Conservation (phyloP, 768 basidiomycete species). For the Kwoniella shandongensis region DNA sequence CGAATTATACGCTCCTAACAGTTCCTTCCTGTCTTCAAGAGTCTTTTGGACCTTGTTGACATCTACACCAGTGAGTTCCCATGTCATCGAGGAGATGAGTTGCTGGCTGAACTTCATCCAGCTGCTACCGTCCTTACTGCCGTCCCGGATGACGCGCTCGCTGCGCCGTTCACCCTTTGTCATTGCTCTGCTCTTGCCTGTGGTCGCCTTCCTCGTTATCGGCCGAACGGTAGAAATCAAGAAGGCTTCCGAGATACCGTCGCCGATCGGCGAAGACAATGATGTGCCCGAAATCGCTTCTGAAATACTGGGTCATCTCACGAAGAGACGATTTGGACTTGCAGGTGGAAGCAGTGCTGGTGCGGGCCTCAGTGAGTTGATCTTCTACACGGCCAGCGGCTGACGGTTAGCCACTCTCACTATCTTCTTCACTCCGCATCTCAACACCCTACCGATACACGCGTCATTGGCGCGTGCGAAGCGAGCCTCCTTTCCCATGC, state of each 20-base stretch:
- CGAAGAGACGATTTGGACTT: slow-evolving; percentile 25
- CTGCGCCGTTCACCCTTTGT: slow-evolving; percentile 28
- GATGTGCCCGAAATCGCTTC: slow-evolving; percentile 4
- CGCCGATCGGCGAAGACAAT: slow-evolving; percentile 5
- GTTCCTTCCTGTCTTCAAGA: slow-evolving; percentile 29
- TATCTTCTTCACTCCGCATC: slow-evolving; percentile 48
- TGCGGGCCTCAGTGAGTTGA: slow-evolving; percentile 47
- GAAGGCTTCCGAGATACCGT: slow-evolving; percentile 34
- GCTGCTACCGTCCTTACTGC: slow-evolving; percentile 44
- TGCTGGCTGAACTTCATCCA: slow-evolving; percentile 2
- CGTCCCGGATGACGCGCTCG: slow-evolving; percentile 35
- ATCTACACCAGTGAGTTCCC: slow-evolving; percentile 34
- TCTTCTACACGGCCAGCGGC: not conserved
- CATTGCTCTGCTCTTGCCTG: slow-evolving; percentile 41
- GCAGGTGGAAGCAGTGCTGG: slow-evolving; percentile 39
- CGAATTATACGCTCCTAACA: slow-evolving; percentile 29
- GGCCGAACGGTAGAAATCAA: slow-evolving; percentile 51
- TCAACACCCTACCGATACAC: slow-evolving; percentile 50
- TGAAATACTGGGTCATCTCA: slow-evolving; percentile 8
- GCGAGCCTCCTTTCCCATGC: slow-evolving; percentile 45
- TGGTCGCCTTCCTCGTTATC: slow-evolving; percentile 49
- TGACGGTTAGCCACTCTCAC: slow-evolving; percentile 40
- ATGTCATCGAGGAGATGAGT: not conserved
- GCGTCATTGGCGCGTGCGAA: slow-evolving; percentile 37
- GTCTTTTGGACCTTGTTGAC: slow-evolving; percentile 42